phyloP scores from a whole-genome alignment of 2,329 filamentous ascomycete species.

The Calonectria pteridis region DNA sequence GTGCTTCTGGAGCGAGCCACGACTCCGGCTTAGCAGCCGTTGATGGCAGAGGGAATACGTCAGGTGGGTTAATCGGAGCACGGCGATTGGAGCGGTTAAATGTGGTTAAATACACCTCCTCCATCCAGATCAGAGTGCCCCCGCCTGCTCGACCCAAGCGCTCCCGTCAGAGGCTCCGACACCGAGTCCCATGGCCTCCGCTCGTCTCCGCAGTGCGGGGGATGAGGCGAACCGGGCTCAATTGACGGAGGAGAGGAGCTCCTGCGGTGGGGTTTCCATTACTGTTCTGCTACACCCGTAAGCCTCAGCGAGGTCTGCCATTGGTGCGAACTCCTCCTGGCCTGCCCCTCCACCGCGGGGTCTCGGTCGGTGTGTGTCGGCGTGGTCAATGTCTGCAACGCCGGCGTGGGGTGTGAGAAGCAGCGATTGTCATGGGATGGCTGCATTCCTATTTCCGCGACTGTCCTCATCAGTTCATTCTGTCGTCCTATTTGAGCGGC shows the following conservation, averaged over 20 bases:
- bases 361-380: slow-evolving; percentile 24
- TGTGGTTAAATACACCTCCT: slow-evolving; percentile 25
- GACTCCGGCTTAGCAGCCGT: slow-evolving; percentile 5
- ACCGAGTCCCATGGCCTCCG: slow-evolving; percentile 21
- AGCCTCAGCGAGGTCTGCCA: background rate
- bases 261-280: slow-evolving; percentile 10
- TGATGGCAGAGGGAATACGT: background rate
- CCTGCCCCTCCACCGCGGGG: slow-evolving; percentile 25
- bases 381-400: slow-evolving; percentile 14
- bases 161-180: slow-evolving; percentile 24
- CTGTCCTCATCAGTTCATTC: slow-evolving; percentile 31
- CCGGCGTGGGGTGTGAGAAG: slow-evolving; percentile 19
- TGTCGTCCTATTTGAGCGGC: slow-evolving; percentile 38
- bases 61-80: slow-evolving; percentile 11
- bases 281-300: background rate
- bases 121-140: background rate
- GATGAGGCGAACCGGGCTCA: background rate
- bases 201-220: slow-evolving; percentile 30
- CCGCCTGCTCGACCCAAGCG: slow-evolving; percentile 17
- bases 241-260: background rate
- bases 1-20: background rate
- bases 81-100: slow-evolving; percentile 33
- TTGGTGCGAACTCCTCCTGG: slow-evolving; percentile 22
- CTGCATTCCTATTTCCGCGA: slow-evolving; percentile 17
- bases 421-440: slow-evolving; percentile 20